These are phyloP conservation scores for Pisolithus marmoratus DNA, from an alignment of 768 basidiomycete species.

Conservation along the genomic window DNA sequence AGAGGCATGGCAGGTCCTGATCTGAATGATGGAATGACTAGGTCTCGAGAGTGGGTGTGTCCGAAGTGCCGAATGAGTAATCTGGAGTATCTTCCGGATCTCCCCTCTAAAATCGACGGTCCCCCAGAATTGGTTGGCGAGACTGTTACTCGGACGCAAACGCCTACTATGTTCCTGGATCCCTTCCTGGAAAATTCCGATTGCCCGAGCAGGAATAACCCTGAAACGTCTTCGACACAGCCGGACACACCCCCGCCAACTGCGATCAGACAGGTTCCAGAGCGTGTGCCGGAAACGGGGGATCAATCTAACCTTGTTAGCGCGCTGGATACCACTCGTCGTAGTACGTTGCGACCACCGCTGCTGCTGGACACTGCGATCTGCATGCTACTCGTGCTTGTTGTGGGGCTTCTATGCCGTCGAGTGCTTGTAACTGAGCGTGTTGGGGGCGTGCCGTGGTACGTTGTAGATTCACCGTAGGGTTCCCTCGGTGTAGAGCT, in stretches of 20 bases:
- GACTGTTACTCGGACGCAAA: background rate
- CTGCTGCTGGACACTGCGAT: slow-evolving; percentile 70
- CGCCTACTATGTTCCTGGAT: background rate
- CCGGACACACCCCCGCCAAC: slow-evolving; percentile 10
- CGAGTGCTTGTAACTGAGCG: slow-evolving; percentile 38
- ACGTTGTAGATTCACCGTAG: too few relatives aligned
- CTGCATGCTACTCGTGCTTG: slow-evolving; percentile 61
- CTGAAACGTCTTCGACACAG: slow-evolving; percentile 12
- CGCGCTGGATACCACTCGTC: slow-evolving; percentile 5
- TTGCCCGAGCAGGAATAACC: slow-evolving; percentile 10
- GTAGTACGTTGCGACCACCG: slow-evolving; percentile 40
- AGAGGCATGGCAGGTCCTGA: slow-evolving; percentile 1
- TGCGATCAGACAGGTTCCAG: slow-evolving; percentile 7
- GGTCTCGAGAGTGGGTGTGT: slow-evolving; percentile 79
- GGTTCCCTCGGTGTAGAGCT: too few relatives aligned
- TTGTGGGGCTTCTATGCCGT: slow-evolving; percentile 63
- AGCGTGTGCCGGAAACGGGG: slow-evolving; percentile 4
- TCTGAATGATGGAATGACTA: slow-evolving; percentile 25
- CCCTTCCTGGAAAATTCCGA: background rate
- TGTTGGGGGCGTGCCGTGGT: background rate
- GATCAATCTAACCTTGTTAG: slow-evolving; percentile 17
- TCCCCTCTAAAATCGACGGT: slow-evolving; percentile 20
- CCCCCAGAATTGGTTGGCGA: slow-evolving; percentile 11
- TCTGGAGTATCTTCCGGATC: slow-evolving; percentile 67
- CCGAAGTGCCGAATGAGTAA: slow-evolving; percentile 68